Evolutionary conservation across 2,329 filamentous ascomycete species (phyloP), one percentile per base, ranked within the genome.

Genomic region (Byssothecium circinans): DNA sequence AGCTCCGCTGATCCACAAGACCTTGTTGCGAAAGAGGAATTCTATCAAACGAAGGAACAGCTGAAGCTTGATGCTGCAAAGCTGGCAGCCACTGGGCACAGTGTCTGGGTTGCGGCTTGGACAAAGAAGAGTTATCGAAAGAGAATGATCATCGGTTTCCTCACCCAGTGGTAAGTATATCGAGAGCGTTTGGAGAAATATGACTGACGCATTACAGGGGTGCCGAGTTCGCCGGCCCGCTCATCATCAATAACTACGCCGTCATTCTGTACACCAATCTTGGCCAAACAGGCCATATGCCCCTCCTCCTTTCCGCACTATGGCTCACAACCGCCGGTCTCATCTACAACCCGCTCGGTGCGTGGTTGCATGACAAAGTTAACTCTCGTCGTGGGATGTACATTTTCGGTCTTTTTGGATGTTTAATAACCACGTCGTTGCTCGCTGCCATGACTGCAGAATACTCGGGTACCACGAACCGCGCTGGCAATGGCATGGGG

Each of bases 191-290:
- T 32, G 20, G 3, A 18, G 22, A 37, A 15, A 4, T 6, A 11
- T 33, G 12, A 18, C 43, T 46, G 17, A 43, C 27, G 11, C 3
- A 12, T 10, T 25, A 4, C 2, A 47, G 76, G 75, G 77, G 77
- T 18, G 76, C 77, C 2, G 76, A 80, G 43, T 80, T 79, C 56
- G 75, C 72, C n/a, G 78, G 78, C 0, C 75, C 76, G 10, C 65
- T 80, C 1, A 75, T 80, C 14, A 79, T 80, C 45, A 79, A 79
- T 54, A 74, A 59, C 48, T 59, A 57, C 25, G 47, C 50, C 20
- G 57, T 60, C 27, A 56, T 60, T 6, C 56, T 75, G 0, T 75
- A 74, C 50, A 72, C 66, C 3, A 72, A 70, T 32, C 52, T 75
- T 0, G 72, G 73, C 0, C 65, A 72, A 37, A 73, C 69, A 0